These are phyloP conservation scores for Seiridium unicorne DNA, from an alignment of 2,329 filamentous ascomycete genomes.

Conservation along the genomic window DNA sequence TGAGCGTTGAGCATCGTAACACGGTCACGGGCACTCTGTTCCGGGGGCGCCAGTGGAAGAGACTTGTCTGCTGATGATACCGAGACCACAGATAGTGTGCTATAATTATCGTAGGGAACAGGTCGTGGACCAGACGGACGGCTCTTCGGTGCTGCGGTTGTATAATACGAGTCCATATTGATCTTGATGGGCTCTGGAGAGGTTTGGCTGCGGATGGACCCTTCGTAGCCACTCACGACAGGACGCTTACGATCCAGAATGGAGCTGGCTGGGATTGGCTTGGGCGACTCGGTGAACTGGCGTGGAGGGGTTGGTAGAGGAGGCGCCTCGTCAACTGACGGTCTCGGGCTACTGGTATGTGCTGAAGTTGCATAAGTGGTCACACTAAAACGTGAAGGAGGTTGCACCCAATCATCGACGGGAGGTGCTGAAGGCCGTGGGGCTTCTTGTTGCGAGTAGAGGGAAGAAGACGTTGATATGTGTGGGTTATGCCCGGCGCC, in stretches of 20 bases:
- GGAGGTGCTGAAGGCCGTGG: conserved; percentile 18
- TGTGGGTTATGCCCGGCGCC: conserved; percentile 27
- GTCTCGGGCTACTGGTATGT: conserved; percentile 36
- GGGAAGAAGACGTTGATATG: conserved; percentile 31
- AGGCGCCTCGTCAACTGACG: conserved; percentile 33
- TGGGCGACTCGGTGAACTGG: conserved; percentile 23
- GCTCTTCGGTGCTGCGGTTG: conserved; percentile 9
- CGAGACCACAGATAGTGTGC: conserved; percentile 16
- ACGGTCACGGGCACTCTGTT: conserved; percentile 56
- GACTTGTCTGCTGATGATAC: conserved; percentile 46
- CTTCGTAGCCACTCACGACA: conserved; percentile 25
- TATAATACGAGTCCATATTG: conserved; percentile 25
- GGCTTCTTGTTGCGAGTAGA: conserved; percentile 30
- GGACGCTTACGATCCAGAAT: conserved; percentile 40
- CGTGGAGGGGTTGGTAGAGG: conserved; percentile 35
- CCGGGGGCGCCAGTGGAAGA: conserved; percentile 60
- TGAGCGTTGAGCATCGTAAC: conserved; percentile 66
- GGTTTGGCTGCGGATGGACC: conserved; percentile 11
- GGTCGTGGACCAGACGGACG: conserved; percentile 8
- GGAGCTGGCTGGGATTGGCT: conserved; percentile 19
- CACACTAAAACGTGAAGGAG: conserved; percentile 61
- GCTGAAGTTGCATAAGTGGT: conserved; percentile 59
- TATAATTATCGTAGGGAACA: conserved; percentile 15
- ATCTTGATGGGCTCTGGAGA: conserved; percentile 26
- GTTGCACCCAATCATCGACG: conserved; percentile 44